phyloP scores from a whole-genome alignment of 202 grass and related monocot species.

The Panicum virgatum region DNA sequence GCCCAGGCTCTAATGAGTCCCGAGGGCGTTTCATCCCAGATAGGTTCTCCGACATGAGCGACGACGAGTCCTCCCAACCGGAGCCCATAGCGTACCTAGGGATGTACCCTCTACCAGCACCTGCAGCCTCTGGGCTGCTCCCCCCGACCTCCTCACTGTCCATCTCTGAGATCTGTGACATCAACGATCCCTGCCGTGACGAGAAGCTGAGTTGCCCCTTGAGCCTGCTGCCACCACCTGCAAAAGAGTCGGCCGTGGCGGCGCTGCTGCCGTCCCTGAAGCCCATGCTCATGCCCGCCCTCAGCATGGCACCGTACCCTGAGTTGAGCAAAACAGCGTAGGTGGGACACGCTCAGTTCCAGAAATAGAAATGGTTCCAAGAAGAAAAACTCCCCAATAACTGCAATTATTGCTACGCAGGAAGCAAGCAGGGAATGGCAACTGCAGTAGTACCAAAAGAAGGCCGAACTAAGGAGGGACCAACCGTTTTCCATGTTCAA shows the following conservation, averaged over 20 bases:
- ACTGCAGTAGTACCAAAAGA: constrained; percentile 37
- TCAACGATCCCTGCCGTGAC: constrained; percentile 87
- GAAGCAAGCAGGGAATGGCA: constrained; percentile 10
- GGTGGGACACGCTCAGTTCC: constrained; percentile 33
- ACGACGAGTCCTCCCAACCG: constrained; percentile 69
- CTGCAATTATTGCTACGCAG: constrained; percentile 46
- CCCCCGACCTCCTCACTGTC: constrained; percentile 76
- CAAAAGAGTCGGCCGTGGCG: constrained; percentile 15
- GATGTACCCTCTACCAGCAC: constrained; percentile 49
- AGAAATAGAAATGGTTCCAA: constrained; percentile 54
- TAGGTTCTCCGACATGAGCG: constrained; percentile 65
- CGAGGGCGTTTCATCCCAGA: constrained; percentile 60
- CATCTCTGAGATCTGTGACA: constrained; percentile 99
- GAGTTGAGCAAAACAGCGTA: not conserved
- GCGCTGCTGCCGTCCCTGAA: constrained; percentile 47
- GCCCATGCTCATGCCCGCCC: constrained; percentile 46
- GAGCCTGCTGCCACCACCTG: constrained; percentile 38
- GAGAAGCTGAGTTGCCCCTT: constrained; percentile 92
- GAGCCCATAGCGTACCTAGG: constrained; percentile 59
- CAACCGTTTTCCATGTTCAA: constrained; percentile 88
- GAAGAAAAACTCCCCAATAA: constrained; percentile 31
- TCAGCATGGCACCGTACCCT: constrained; percentile 81
- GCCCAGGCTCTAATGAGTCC: constrained; percentile 58
- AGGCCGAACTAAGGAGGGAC: constrained; percentile 50
- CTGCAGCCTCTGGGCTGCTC: constrained; percentile 63